phyloP scores from a whole-genome alignment of 2,329 filamentous ascomycete genomes.

The Calonectria honghensis region DNA sequence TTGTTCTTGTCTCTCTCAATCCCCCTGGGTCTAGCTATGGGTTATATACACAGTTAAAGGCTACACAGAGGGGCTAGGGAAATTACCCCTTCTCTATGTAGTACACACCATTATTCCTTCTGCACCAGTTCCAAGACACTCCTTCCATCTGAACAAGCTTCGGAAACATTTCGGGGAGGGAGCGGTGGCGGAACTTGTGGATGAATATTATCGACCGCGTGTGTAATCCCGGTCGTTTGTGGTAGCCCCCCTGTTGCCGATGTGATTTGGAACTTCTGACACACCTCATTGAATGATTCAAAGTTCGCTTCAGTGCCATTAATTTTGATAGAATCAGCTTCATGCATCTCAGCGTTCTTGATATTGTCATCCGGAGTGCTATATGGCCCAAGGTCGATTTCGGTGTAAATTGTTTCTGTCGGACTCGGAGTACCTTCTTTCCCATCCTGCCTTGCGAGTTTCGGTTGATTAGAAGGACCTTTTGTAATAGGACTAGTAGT shows the following conservation, averaged over 20 bases:
- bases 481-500: slow-evolving; percentile 38
- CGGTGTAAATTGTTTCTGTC: neutral
- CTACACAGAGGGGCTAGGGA: no score
- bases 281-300: neutral
- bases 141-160: neutral
- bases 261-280: neutral
- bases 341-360: neutral
- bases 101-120: no score
- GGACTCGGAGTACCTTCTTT: slow-evolving; percentile 1
- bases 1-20: no score
- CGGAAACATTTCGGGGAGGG: neutral
- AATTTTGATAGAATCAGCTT: neutral
- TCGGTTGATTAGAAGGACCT: neutral
- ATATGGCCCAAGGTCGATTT: slow-evolving; percentile 16
- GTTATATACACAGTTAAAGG: no score
- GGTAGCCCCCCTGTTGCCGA: neutral
- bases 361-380: neutral
- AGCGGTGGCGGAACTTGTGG: slow-evolving; percentile 2
- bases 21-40: no score
- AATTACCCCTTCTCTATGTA: no score
- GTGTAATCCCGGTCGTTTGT: neutral
- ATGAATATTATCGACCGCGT: neutral
- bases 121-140: no score
- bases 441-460: neutral
- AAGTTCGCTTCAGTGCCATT: neutral